Evolutionary conservation across 2,329 filamentous ascomycete species (phyloP).

Genomic region (Pseudovirgaria hyperparasitica): DNA sequence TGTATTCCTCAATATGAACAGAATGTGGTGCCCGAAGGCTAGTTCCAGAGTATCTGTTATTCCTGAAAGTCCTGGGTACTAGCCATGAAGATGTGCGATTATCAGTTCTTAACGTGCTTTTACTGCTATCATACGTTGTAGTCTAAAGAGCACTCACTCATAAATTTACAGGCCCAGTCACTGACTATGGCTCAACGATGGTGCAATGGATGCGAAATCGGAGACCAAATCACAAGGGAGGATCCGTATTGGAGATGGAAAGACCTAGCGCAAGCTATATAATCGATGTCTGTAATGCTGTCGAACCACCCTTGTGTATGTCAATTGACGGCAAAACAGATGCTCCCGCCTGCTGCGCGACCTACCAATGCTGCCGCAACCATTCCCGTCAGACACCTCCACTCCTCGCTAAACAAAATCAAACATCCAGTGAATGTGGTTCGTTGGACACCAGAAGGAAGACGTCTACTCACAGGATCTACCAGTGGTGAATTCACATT

Average conservation of each 20-base stretch:
- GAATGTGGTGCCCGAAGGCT: too few relatives aligned
- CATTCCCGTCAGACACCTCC: conserved; percentile 86
- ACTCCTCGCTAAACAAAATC: conserved; percentile 97
- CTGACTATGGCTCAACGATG: conserved; percentile 83
- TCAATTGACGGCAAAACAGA: conserved; percentile 36
- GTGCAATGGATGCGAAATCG: conserved; percentile 85
- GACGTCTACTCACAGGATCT: conserved; percentile 79
- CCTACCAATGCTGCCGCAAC: conserved; percentile 66
- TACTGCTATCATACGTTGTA: not conserved
- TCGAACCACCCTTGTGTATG: conserved; percentile 6
- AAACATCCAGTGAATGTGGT: conserved; percentile 97
- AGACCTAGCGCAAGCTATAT: conserved; percentile 82
- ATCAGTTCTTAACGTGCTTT: too few relatives aligned
- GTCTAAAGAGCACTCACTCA: not conserved
- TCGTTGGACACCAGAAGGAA: conserved; percentile 92
- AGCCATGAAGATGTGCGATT: too few relatives aligned
- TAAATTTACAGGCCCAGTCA: conserved; percentile 59
- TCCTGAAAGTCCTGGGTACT: too few relatives aligned
- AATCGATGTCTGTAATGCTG: conserved; percentile 53
- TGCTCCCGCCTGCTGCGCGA: conserved; percentile 73
- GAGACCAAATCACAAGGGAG: conserved; percentile 60
- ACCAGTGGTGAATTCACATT: conserved; percentile 96
- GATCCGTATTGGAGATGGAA: conserved; percentile 63
- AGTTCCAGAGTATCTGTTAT: too few relatives aligned
- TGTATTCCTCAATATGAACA: too few relatives aligned